Conservation (phyloP, 2,329 filamentous ascomycete species). For the Capronia americana region DNA sequence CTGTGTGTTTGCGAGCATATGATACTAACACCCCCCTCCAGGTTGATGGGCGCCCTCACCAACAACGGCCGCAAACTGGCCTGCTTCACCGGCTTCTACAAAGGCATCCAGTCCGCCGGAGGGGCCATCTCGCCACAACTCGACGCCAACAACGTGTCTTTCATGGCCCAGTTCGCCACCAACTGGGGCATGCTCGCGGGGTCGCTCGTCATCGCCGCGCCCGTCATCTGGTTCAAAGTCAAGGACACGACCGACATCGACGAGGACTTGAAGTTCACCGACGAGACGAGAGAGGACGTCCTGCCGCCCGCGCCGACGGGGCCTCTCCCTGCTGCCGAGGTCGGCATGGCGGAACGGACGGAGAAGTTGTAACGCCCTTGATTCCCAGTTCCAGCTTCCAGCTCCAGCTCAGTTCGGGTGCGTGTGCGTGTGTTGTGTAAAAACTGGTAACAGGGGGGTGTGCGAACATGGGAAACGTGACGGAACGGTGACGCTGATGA, state of each 20-base stretch:
- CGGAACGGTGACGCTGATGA: too few species aligned
- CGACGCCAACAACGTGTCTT: slow-evolving; percentile 65
- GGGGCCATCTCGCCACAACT: slow-evolving; percentile 75
- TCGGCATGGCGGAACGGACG: slow-evolving; percentile 30
- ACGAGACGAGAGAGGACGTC: slow-evolving; percentile 79
- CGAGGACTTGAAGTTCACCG: slow-evolving; percentile 79
- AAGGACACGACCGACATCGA: slow-evolving; percentile 75
- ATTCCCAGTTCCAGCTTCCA: not conserved
- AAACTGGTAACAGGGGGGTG: too few species aligned
- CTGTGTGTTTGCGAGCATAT: not conserved
- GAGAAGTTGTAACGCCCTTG: slow-evolving; percentile 4
- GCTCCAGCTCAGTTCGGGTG: not conserved
- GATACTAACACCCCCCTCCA: slow-evolving; percentile 40
- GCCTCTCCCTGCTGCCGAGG: slow-evolving; percentile 31
- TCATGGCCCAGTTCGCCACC: slow-evolving; percentile 69
- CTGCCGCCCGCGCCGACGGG: slow-evolving; percentile 26
- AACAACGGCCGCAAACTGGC: slow-evolving; percentile 86
- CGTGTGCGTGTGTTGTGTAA: not conserved
- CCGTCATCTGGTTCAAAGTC: slow-evolving; percentile 77
- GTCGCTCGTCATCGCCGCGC: slow-evolving; percentile 73
- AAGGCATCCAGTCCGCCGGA: slow-evolving; percentile 79
- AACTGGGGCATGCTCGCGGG: slow-evolving; percentile 73
- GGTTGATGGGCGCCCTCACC: slow-evolving; percentile 84
- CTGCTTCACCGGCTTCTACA: slow-evolving; percentile 84
- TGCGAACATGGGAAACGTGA: too few species aligned